phyloP scores from a whole-genome alignment of 768 basidiomycete species.

The Termitomyces sp. region DNA sequence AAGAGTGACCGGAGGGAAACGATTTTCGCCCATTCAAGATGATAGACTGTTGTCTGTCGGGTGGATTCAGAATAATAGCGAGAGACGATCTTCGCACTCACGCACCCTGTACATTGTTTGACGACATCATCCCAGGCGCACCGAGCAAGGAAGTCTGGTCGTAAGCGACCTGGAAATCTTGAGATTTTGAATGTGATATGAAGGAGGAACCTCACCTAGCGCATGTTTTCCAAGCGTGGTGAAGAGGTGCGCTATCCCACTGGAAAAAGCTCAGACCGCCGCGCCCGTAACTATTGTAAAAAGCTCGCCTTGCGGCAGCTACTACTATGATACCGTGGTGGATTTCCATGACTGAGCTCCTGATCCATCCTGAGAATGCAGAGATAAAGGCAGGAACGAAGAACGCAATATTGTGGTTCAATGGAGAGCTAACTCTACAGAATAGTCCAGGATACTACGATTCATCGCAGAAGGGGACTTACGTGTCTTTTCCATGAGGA shows the following conservation, averaged over 20 bases:
- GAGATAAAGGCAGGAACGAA: slow-evolving; percentile 42
- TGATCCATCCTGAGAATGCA: slow-evolving; percentile 32
- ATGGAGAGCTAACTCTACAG: slow-evolving; percentile 42
- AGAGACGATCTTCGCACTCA: not conserved
- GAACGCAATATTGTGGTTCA: slow-evolving; percentile 47
- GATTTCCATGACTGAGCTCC: slow-evolving; percentile 45
- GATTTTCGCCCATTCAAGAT: slow-evolving; percentile 54
- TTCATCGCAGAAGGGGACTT: slow-evolving; percentile 15
- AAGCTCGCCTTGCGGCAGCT: slow-evolving; percentile 35
- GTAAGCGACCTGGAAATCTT: slow-evolving; percentile 39
- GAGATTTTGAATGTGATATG: not conserved
- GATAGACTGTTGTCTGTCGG: slow-evolving; percentile 28
- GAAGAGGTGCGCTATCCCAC: slow-evolving; percentile 44
- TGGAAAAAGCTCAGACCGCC: slow-evolving; percentile 1
- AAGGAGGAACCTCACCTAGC: slow-evolving; percentile 42
- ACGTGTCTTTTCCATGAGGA: slow-evolving; percentile 50
- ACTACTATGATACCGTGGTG: slow-evolving; percentile 60
- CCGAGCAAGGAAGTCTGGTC: slow-evolving; percentile 65
- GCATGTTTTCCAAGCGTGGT: slow-evolving; percentile 55
- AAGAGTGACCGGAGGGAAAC: slow-evolving; percentile 71
- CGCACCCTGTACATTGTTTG: slow-evolving; percentile 55
- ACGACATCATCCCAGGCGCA: slow-evolving; percentile 55
- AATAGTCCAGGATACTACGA: not conserved
- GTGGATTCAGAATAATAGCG: slow-evolving; percentile 4
- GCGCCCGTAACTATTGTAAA: not conserved